Base-by-base conservation (phyloP, 176 grass and related monocot genomes). In the Oryza australiensis region DNA sequence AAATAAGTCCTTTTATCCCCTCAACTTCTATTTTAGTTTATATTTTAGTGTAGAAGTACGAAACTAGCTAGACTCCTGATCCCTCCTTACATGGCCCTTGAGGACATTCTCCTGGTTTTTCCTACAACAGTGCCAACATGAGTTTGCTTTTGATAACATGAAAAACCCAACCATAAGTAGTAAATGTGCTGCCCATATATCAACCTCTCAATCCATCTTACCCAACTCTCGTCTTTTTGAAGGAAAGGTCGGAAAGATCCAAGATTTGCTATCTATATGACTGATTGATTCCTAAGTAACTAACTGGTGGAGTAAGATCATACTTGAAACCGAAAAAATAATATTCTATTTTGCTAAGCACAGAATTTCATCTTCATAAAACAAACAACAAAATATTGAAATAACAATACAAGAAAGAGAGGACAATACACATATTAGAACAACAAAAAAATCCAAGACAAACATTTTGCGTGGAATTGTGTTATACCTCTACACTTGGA, bases 401-500 rank as follows among this genome's bases (percentile, higher is more conserved):
- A 7, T 9, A 55, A 55, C 12, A 55, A 55, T 13, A 5, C 1
- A 45, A 3, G 12, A 73, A 7, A 55, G 10, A 40, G 5, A 16
- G 41, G 66, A 2, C 64, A 14, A 15, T n/a, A 45, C 8, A 48
- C 15, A 75, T 33, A 3, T 2, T 45, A 73, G 14, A 15, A 5
- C 29, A 3, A 80, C 6, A 35, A 55, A 35, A 55, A 80, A 7
- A 26, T 16, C 37, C 34, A 27, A 23, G 78, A 28, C 40, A 70
- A 33, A 65, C 51, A 55, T n/a, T 22, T 22, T 55, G 51, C 51
- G 2, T 55, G 18, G 51, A 55, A 41, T 70, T 41, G 27, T 20
- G 28, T 74, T 74, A 29, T 38, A 80, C 81, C 81, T 88, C 43
- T 2, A 24, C 55, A 60, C 1, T 74, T 27, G 6, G 32, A 76